Conservation (phyloP, 345 rosid species). For the Luvunga scandens region DNA sequence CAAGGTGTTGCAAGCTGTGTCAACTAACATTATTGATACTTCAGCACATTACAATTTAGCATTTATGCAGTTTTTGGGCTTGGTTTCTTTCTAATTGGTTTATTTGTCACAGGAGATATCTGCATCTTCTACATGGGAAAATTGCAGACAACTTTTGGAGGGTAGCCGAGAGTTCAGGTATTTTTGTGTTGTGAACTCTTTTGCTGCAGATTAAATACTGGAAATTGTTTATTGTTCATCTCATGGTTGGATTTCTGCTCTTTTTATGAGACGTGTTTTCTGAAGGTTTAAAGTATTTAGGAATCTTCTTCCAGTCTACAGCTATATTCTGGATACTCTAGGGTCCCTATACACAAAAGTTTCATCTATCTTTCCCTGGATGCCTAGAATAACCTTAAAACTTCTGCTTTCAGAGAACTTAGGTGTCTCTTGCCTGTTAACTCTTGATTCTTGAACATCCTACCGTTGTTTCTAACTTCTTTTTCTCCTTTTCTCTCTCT, state of each 20-base stretch:
- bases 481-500: not conserved
- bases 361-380: not conserved
- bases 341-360: not conserved
- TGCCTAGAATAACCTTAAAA: not conserved
- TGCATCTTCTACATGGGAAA: constrained; percentile 82
- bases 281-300: not conserved
- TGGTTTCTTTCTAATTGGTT: constrained; percentile 23
- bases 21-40: not conserved
- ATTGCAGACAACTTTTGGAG: constrained; percentile 59
- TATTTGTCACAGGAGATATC: constrained; percentile 62
- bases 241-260: constrained; percentile 6
- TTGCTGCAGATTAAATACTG: not conserved
- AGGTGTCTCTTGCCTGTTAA: not conserved
- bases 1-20: constrained; percentile 35
- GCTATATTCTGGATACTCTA: not conserved
- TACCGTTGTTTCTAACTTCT: not conserved
- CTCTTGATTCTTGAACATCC: not conserved
- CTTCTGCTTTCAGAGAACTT: not conserved
- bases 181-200: constrained; percentile 12
- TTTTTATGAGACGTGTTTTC: not conserved
- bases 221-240: constrained; percentile 8
- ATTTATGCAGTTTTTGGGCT: constrained; percentile 18
- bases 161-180: constrained; percentile 84
- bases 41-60: constrained; percentile 16
- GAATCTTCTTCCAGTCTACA: not conserved